These are phyloP conservation scores for Ustilago shanxiensis DNA, from an alignment of 1,284 basidiomycete species.

Conservation along the genomic window DNA sequence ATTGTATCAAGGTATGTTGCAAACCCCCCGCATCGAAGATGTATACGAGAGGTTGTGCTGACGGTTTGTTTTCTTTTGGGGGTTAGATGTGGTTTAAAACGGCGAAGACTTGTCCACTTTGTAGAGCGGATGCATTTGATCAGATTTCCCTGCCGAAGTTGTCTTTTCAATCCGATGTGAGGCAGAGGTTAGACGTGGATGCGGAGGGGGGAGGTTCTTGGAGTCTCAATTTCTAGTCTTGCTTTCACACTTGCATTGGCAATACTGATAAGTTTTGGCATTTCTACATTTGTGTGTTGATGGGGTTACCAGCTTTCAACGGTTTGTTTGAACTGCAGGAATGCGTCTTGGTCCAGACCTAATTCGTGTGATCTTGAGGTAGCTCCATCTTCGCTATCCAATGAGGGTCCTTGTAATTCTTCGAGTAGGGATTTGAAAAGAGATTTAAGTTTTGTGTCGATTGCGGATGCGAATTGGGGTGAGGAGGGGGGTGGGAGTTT, in stretches of 20 bases:
- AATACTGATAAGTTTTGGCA: no score
- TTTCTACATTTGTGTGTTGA: no score
- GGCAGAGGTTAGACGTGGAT: neutral
- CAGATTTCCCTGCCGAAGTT: slow-evolving; percentile 24
- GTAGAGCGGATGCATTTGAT: slow-evolving; percentile 44
- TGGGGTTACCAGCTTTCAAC: slow-evolving; percentile 7
- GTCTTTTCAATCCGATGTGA: slow-evolving; percentile 19
- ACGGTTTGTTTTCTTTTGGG: neutral
- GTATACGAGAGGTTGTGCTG: no score
- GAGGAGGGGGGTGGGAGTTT: slow-evolving; percentile 7
- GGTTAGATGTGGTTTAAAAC: slow-evolving; percentile 41
- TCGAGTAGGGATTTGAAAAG: slow-evolving; percentile 16
- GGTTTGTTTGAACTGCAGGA: slow-evolving; percentile 12
- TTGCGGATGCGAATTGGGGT: neutral
- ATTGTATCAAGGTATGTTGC: slow-evolving; percentile 42
- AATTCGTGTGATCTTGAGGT: slow-evolving; percentile 25
- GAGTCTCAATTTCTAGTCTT: slow-evolving; percentile 20
- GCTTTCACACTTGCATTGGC: neutral
- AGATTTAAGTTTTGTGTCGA: slow-evolving; percentile 3
- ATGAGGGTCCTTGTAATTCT: slow-evolving; percentile 17
- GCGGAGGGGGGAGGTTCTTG: neutral
- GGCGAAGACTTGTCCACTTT: slow-evolving; percentile 49
- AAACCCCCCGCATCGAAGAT: no score
- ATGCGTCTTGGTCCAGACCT: slow-evolving; percentile 6
- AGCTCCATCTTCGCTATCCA: slow-evolving; percentile 11